phyloP scores from a whole-genome alignment of 2,329 filamentous ascomycete genomes.

The Xylaria sp. region DNA sequence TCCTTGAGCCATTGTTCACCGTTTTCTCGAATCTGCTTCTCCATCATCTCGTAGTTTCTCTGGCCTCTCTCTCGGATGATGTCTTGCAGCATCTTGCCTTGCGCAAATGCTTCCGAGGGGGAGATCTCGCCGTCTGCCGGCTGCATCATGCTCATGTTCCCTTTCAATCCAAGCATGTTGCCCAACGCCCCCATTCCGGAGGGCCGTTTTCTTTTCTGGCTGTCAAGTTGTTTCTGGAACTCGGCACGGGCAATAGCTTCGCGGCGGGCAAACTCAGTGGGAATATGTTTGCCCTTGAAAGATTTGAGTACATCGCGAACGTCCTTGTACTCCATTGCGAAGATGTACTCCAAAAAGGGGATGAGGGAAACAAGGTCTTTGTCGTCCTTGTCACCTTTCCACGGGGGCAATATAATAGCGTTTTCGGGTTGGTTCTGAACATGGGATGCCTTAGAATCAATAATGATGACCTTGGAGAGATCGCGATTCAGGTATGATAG shows the following conservation, averaged over 20 bases:
- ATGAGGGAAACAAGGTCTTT: constrained; percentile 87
- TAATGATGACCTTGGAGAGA: constrained; percentile 90
- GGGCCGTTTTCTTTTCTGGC: constrained; percentile 64
- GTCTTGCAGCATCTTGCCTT: constrained; percentile 97
- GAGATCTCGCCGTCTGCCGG: constrained; percentile 69
- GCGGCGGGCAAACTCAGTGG: constrained; percentile 84
- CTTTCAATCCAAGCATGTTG: constrained; percentile 78
- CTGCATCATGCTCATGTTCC: constrained; percentile 66
- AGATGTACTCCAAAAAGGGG: constrained; percentile 96
- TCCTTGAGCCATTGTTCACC: constrained; percentile 96
- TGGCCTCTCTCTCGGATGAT: constrained; percentile 90
- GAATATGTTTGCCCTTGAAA: constrained; percentile 88
- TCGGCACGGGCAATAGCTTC: constrained; percentile 85
- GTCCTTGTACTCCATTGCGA: constrained; percentile 89
- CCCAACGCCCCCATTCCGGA: constrained; percentile 73
- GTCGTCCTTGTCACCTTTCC: constrained; percentile 83
- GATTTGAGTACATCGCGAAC: constrained; percentile 85
- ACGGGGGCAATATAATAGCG: constrained; percentile 87
- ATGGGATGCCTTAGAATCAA: constrained; percentile 84
- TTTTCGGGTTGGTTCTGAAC: constrained; percentile 95
- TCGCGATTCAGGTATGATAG: constrained; percentile 97
- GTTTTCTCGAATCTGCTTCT: constrained; percentile 90
- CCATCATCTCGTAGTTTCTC: constrained; percentile 85
- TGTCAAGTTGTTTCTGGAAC: constrained; percentile 78
- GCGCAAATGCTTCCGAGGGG: constrained; percentile 76